Evolutionary conservation across 2,329 filamentous ascomycete genomes (phyloP).

Genomic region (Zymoseptoria crescenta): DNA sequence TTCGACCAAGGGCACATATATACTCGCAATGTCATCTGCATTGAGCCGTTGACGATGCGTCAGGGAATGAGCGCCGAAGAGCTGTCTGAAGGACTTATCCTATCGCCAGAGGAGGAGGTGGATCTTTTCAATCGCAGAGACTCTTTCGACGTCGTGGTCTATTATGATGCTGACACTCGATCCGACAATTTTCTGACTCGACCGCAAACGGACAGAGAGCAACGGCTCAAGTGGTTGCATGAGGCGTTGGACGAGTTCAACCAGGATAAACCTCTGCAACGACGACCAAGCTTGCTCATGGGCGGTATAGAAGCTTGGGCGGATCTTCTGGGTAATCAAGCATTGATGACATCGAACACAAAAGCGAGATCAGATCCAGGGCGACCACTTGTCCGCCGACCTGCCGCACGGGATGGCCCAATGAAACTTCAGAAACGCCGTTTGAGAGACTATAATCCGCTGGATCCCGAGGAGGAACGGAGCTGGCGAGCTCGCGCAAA

Average conservation of each 20-base stretch:
- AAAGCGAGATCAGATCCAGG: slow-evolving; percentile 41
- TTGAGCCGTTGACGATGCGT: slow-evolving; percentile 73
- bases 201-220: slow-evolving; percentile 34
- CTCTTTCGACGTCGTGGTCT: slow-evolving; percentile 78
- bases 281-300: slow-evolving; percentile 65
- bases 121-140: slow-evolving; percentile 63
- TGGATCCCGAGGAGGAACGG: slow-evolving; percentile 73
- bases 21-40: slow-evolving; percentile 74
- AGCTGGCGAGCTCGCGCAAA: slow-evolving; percentile 72
- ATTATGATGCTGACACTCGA: slow-evolving; percentile 69
- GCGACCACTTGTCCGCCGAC: slow-evolving; percentile 46
- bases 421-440: slow-evolving; percentile 49
- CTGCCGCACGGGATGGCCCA: slow-evolving; percentile 39
- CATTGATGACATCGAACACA: slow-evolving; percentile 52
- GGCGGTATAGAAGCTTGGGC: slow-evolving; percentile 85
- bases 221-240: slow-evolving; percentile 62
- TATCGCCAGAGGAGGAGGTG: slow-evolving; percentile 69
- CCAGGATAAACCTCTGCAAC: slow-evolving; percentile 64
- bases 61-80: slow-evolving; percentile 59
- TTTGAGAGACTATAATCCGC: slow-evolving; percentile 56
- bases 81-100: slow-evolving; percentile 58
- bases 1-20: slow-evolving; percentile 88
- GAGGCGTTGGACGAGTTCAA: slow-evolving; percentile 80
- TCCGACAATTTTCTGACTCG: slow-evolving; percentile 50
- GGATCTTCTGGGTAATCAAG: slow-evolving; percentile 66